A percentile compares a stretch with the other conserved stretches of the same genome.
Conservation (phyloP, 176 grass and related monocot species). For the Cenchrus fungigraminus region DNA sequence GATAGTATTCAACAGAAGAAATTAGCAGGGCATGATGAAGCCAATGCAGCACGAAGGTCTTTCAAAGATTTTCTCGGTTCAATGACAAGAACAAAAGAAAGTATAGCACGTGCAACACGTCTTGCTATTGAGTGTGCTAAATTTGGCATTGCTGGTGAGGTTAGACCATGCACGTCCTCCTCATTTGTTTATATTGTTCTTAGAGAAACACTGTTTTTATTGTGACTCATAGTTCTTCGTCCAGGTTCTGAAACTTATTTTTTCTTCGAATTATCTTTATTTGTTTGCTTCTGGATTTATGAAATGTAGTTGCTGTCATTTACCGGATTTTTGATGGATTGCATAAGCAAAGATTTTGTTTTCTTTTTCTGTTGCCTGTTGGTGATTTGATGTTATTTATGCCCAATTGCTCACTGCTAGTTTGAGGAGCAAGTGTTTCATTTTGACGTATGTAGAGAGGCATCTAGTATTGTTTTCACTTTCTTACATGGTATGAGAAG, state of each 20-base stretch:
- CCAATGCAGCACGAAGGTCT: constrained; percentile 63
- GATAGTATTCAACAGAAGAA: constrained; percentile 51
- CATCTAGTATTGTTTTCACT: not conserved
- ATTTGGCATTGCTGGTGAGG: constrained; percentile 92
- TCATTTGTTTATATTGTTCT: not conserved
- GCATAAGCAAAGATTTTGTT: constrained; percentile 10
- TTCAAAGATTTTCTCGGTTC: constrained; percentile 80
- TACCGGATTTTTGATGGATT: constrained; percentile 26
- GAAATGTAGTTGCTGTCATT: constrained; percentile 21
- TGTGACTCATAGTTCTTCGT: not conserved
- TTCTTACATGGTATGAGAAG: constrained; percentile 18
- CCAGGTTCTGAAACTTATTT: not conserved
- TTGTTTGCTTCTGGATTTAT: constrained; percentile 47
- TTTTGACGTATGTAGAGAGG: not conserved
- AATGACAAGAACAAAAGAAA: constrained; percentile 92
- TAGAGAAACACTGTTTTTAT: not conserved
- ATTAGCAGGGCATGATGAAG: constrained; percentile 54
- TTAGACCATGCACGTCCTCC: constrained; percentile 51
- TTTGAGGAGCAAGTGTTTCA: not conserved
- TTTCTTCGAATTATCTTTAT: constrained; percentile 29
- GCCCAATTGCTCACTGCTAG: constrained; percentile 7
- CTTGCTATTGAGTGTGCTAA: constrained; percentile 96
- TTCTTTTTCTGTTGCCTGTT: constrained; percentile 12
- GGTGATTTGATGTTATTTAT: constrained; percentile 24
- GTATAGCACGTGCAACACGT: constrained; percentile 86